A percentile compares a stretch with the other conserved stretches of the same genome.
These are phyloP conservation scores for Bruguiera sexangula DNA, from an alignment of 345 rosid species.

Conservation along the genomic window DNA sequence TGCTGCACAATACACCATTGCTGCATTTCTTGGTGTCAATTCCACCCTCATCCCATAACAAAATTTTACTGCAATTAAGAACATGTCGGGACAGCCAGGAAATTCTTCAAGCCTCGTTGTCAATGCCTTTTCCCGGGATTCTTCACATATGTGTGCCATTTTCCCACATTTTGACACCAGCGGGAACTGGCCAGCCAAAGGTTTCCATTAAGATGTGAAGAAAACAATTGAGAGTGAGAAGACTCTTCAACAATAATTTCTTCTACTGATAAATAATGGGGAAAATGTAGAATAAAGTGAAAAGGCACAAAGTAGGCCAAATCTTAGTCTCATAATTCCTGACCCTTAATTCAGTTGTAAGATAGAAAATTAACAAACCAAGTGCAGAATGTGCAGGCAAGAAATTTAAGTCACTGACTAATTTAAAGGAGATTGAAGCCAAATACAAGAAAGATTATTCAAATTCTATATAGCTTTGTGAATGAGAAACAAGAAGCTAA, in stretches of 20 bases:
- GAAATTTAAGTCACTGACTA: background rate
- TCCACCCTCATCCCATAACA: constrained; percentile 77
- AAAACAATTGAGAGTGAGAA: background rate
- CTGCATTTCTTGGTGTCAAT: constrained; percentile 68
- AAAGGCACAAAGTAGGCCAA: too few species aligned
- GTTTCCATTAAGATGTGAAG: constrained; percentile 14
- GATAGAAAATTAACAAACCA: background rate
- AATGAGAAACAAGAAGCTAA: too few species aligned
- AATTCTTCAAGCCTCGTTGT: constrained; percentile 57
- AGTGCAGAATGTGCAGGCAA: background rate
- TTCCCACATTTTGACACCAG: constrained; percentile 79
- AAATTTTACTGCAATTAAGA: constrained; percentile 63
- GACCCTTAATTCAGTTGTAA: background rate
- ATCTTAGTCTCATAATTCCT: too few species aligned
- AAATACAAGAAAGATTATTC: too few species aligned
- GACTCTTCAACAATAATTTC: background rate
- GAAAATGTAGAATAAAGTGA: too few species aligned
- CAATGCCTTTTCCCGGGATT: constrained; percentile 35
- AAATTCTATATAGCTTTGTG: too few species aligned
- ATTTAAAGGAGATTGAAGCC: background rate
- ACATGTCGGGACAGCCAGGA: constrained; percentile 73
- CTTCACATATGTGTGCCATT: constrained; percentile 59
- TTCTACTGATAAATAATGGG: background rate
- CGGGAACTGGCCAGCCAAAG: constrained; percentile 68
- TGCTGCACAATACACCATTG: constrained; percentile 59